These are phyloP conservation scores for Apiotrichum gracile DNA, from an alignment of 1,284 basidiomycete genomes.

Conservation along the genomic window DNA sequence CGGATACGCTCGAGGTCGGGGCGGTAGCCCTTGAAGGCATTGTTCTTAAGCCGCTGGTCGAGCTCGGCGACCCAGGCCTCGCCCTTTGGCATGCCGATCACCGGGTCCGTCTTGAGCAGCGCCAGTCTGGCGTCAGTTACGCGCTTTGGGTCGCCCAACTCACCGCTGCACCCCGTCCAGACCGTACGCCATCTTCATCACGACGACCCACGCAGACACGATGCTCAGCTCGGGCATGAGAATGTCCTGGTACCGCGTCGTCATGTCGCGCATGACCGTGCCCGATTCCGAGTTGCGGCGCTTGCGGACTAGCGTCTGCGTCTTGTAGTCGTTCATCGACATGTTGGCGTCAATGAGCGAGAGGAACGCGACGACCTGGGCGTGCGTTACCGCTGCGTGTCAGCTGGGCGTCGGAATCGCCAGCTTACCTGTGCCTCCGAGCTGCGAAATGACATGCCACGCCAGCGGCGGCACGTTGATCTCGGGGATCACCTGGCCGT, in stretches of 20 bases:
- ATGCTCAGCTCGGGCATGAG: slow-evolving; percentile 71
- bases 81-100: slow-evolving; percentile 57
- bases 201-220: slow-evolving; percentile 59
- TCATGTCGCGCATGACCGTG: neutral
- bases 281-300: slow-evolving; percentile 22
- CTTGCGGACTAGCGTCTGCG: slow-evolving; percentile 36
- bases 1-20: slow-evolving; percentile 22
- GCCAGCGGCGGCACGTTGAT: slow-evolving; percentile 70
- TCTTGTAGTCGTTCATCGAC: slow-evolving; percentile 35
- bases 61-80: slow-evolving; percentile 55
- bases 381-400: slow-evolving; percentile 55
- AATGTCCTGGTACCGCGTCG: slow-evolving; percentile 23
- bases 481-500: slow-evolving; percentile 66
- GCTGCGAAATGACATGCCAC: slow-evolving; percentile 65
- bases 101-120: slow-evolving; percentile 46
- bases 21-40: slow-evolving; percentile 21
- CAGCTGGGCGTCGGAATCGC: slow-evolving; percentile 54
- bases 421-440: slow-evolving; percentile 70
- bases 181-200: slow-evolving; percentile 77
- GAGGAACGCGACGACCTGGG: slow-evolving; percentile 27
- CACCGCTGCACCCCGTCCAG: slow-evolving; percentile 65
- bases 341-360: slow-evolving; percentile 33
- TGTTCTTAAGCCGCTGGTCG: slow-evolving; percentile 38
- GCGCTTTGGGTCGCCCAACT: too few species aligned
- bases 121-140: slow-evolving; percentile 11